Base-by-base conservation (phyloP, 169 alveolate species). In the Cryptosporidium viatorum region DNA sequence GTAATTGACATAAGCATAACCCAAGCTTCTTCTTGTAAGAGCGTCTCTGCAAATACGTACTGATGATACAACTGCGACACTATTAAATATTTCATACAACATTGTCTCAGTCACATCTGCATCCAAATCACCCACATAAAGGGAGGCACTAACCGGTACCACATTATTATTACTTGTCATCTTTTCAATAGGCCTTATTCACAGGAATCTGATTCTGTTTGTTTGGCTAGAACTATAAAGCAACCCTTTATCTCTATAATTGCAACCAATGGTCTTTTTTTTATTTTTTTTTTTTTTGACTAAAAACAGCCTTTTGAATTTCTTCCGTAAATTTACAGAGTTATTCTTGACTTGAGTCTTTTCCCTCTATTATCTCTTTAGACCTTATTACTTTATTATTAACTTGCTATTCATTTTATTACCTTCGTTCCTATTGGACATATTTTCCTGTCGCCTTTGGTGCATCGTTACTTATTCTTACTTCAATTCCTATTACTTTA, bases 91-190 rank as follows among this genome's bases (percentile, higher is more conserved):
- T 87, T 96, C 98, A 85, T 96, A 96, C 58, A 97, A 95, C 94
- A 95, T 95, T 16, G 99, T 97, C 93, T 97, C 99, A 29, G 98
- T 96, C 65, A 96, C 98, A 45, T 96, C 98, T 31, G 97, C 97
- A 39, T 92, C 93, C 70, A 96, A 85, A 84, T 96, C 98, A 65
- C 98, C 98, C 16, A 96, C 98, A 91, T 96, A 96, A 41, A 96
- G 93, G 48, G 98, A 96, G 18, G 98, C 97, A 95, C 69, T 80
- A 74, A 71, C 85, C 84, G 68, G 92, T 41, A 75, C 91, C 55
- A 65, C 70, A 45, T 43, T 86, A 80, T 62, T 86, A 50, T 51
- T 86, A 69, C 7, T 50, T 1, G 80, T 80, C 89, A 80, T 80
- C 67, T 80, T 59, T 80, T n/a, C 51, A 31, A 65, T 10, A 65